Evolutionary conservation across 2,329 filamentous ascomycete species (phyloP).

Genomic region (Samsoniella hepiali): DNA sequence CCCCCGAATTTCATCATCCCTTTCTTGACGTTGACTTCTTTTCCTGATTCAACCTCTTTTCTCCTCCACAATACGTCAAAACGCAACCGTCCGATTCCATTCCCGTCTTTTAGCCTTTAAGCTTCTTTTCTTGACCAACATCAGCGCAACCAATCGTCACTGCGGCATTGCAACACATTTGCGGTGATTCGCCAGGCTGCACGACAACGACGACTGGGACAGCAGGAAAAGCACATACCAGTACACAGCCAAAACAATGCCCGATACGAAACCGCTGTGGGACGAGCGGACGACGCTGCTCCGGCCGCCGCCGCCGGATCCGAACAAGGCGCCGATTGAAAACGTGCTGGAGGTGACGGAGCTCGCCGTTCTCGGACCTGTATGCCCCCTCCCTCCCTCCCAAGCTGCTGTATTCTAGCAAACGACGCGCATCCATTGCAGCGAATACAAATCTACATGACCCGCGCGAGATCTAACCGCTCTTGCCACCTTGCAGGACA

Average conservation of each 20-base stretch:
- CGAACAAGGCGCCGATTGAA: slow-evolving; percentile 76
- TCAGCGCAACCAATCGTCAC: no score
- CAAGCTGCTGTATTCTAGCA: not conserved
- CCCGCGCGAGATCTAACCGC: not conserved
- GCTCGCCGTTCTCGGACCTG: slow-evolving; percentile 69
- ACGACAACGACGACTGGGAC: not conserved
- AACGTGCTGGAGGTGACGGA: slow-evolving; percentile 83
- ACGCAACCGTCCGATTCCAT: no score
- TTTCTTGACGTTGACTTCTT: not conserved
- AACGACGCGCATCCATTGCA: not conserved
- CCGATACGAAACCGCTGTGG: slow-evolving; percentile 13
- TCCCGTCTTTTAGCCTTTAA: no score
- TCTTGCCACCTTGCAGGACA: slow-evolving; percentile 56
- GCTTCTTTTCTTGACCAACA: no score
- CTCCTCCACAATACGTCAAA: no score
- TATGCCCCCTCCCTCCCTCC: slow-evolving; percentile 41
- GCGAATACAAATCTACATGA: not conserved
- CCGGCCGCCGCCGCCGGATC: slow-evolving; percentile 68
- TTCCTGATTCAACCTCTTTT: not conserved
- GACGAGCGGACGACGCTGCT: slow-evolving; percentile 45
- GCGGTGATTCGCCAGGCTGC: not conserved
- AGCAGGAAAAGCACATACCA: not conserved
- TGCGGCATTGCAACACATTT: not conserved
- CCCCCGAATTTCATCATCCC: slow-evolving; percentile 1
- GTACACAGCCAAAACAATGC: slow-evolving; percentile 1